These are phyloP conservation scores for Primulina huaijiensis DNA, from an alignment of 257 asterid genomes.

Conservation along the genomic window DNA sequence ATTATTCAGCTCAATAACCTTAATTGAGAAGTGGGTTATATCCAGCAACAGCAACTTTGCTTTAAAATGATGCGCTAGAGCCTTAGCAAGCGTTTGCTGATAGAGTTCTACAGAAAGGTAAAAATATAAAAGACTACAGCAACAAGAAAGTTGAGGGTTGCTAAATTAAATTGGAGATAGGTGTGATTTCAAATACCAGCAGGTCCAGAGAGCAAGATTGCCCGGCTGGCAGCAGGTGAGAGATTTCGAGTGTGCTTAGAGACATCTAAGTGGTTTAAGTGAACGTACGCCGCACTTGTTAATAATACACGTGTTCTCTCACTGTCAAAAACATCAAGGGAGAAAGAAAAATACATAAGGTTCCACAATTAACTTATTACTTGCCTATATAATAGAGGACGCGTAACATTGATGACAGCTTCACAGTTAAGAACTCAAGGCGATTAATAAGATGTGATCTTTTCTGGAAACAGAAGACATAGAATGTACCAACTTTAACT, in stretches of 20 bases:
- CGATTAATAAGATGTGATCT: neutral
- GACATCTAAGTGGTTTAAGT: conserved; percentile 73
- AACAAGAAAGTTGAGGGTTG: neutral
- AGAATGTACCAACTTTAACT: no score
- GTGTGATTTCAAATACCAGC: conserved; percentile 46
- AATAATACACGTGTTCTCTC: conserved; percentile 59
- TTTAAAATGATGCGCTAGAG: conserved; percentile 76
- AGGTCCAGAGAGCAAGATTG: conserved; percentile 87
- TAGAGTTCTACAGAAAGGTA: conserved; percentile 47
- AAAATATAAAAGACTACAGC: neutral
- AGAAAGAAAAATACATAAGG: neutral
- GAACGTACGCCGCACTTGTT: conserved; percentile 88
- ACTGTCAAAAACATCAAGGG: conserved; percentile 48
- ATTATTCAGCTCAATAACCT: conserved; percentile 43
- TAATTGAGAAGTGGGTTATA: conserved; percentile 69
- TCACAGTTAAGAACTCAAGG: neutral
- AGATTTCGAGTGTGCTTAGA: conserved; percentile 84
- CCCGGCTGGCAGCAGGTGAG: conserved; percentile 90
- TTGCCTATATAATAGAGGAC: neutral
- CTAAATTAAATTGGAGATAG: neutral
- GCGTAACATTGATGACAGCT: no score
- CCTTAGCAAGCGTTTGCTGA: conserved; percentile 77
- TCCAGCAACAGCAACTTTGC: conserved; percentile 81
- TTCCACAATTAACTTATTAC: no score
- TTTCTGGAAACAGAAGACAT: neutral